These are phyloP conservation scores for Fraxinus americana DNA, from an alignment of 257 asterid species.

Conservation along the genomic window DNA sequence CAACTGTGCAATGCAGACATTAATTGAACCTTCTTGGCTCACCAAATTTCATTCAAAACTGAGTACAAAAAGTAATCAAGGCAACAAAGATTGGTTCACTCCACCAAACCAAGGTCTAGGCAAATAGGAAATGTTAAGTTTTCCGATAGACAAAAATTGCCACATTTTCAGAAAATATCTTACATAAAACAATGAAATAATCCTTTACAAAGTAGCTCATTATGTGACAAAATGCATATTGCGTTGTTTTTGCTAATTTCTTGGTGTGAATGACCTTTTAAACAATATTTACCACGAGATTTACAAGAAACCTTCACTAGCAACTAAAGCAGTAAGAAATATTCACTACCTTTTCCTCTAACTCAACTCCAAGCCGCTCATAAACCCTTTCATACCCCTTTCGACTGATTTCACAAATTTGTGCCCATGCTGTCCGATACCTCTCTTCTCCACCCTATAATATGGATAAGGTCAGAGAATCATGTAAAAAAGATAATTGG, in stretches of 20 bases:
- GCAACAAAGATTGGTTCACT: neutral
- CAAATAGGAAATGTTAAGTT: neutral
- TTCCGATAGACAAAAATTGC: neutral
- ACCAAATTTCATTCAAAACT: neutral
- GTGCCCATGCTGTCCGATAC: constrained; percentile 80
- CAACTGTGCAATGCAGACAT: constrained; percentile 15
- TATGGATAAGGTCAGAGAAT: constrained; percentile 11
- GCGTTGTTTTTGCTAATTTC: neutral
- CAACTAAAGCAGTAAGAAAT: constrained; percentile 13
- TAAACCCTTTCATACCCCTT: constrained; percentile 69
- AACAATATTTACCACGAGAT: neutral
- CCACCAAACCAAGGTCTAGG: neutral
- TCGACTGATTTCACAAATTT: constrained; percentile 87
- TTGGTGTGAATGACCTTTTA: neutral
- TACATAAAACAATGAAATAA: neutral
- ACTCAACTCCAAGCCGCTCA: constrained; percentile 67
- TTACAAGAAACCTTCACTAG: constrained; percentile 11
- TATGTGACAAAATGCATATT: constrained; percentile 4
- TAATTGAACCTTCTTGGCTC: neutral
- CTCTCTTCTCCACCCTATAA: constrained; percentile 79
- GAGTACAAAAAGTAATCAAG: neutral
- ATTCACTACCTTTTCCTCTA: constrained; percentile 76
- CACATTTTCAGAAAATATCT: neutral
- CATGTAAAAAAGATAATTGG: constrained; percentile 11
- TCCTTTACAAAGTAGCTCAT: neutral